Conservation (phyloP, 345 rosid species). For the Aquilaria sinensis region DNA sequence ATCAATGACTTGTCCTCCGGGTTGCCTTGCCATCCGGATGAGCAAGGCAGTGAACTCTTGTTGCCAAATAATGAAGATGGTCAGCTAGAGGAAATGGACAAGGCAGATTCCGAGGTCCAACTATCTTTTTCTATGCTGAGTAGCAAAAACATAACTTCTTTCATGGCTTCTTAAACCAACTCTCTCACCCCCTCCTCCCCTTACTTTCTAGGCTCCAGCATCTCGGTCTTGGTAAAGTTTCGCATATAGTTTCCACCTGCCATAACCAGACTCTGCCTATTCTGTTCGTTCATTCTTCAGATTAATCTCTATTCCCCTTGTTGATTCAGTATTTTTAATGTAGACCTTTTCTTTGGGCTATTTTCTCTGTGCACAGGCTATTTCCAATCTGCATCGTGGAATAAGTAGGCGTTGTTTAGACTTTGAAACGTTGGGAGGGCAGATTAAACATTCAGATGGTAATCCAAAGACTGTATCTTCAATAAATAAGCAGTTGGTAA, state of each 20-base stretch:
- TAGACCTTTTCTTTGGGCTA: constrained; percentile 6
- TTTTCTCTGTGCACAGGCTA: constrained; percentile 28
- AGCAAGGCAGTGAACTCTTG: no score
- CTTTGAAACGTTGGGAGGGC: constrained; percentile 56
- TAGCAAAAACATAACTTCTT: no score
- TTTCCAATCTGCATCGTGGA: constrained; percentile 60
- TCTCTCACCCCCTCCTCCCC: no score
- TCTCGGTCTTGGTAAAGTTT: no score
- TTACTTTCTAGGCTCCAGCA: no score
- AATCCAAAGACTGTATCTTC: constrained; percentile 27
- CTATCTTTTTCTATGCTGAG: no score
- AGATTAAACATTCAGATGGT: constrained; percentile 33
- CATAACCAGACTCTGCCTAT: neutral
- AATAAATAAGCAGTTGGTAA: constrained; percentile 27
- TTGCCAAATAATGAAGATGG: constrained; percentile 13
- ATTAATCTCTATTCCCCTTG: no score
- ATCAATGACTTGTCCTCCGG: constrained; percentile 13
- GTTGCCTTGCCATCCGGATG: constrained; percentile 22
- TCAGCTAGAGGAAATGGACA: constrained; percentile 17
- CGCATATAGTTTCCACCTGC: no score
- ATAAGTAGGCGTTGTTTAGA: constrained; percentile 86
- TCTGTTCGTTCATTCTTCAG: neutral
- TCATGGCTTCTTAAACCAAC: no score
- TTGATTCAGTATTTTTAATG: no score
- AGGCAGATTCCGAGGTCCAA: constrained; percentile 11